Base-by-base conservation (phyloP, 1,139 yeast genomes). In the Pichia cactophila region DNA sequence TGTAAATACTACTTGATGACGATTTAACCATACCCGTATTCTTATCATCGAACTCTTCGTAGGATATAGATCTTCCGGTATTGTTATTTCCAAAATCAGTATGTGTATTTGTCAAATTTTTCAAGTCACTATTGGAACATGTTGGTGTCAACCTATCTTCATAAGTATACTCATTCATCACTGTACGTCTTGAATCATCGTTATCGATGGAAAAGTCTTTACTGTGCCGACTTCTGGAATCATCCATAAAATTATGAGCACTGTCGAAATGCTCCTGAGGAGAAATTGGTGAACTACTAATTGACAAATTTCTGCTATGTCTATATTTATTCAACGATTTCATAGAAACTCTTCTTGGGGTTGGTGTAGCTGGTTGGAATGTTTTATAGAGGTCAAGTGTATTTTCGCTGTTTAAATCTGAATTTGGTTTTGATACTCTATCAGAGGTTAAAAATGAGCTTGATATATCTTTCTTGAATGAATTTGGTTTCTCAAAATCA, bases 281-380 rank as follows among this genome's bases (percentile, higher is more conserved):
- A 9, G 48, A 44, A 8, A 33, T 9, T n/a, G 43, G 33, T 7
- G 28, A 42, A 33, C 45, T 48, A 17, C 48, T 37, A 6, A 50
- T 49, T 10, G 52, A 44, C 14, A 46, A 29, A 26, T 46, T 50
- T 26, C 47, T 28, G 9, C 41, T 35, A 38, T 47, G 50, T 3
- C 37, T 17, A 6, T 38, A 26, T 14, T 35, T 20, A 37, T 35
- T 50, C 6, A 16, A 28, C 4, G 43, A 17, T 17, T 9, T 6
- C 14, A 26, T 16, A 20, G 44, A 46, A 4, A 33, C 35, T 26
- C 29, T 17, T 33, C 43, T 31, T 33, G 31, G 44, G 31, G n/a
- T 7, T 26, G 26, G 41, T 9, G 31, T 20, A 16, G 14, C 5
- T 17, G 38, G 23, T 16, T 8, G 11, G 5, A 23, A 35, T 16